Base-by-base conservation (phyloP, 2,329 filamentous ascomycete genomes). In the Fusarium poae region DNA sequence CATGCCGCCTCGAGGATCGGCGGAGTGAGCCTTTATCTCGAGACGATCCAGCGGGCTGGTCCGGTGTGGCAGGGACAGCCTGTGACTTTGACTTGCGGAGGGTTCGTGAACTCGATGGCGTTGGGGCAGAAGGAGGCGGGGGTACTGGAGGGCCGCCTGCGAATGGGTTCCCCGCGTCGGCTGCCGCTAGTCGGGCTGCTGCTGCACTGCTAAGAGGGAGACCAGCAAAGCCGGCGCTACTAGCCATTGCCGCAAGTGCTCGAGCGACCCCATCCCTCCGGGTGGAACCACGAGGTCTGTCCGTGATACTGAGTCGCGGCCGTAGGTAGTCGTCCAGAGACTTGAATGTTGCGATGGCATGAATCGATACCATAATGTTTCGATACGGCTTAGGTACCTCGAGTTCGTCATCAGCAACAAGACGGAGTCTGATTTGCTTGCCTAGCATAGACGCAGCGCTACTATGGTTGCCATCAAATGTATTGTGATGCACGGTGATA, bases 271-370 rank as follows among this genome's bases (percentile, higher is more conserved):
- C 88, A 54, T 88, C 86, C 83, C 91, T 77, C 81, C 91, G 86
- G 30, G 86, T 34, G 18, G 72, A 84, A 12, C 82, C 83, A 43
- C 90, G 86, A 15, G 78, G 76, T 20, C 92, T 88, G 67, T 97
- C 94, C 5, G 92, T 89, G 16, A 96, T 78, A 73, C 86, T 93
- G 62, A 99, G 97, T 64, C 95, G 88, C 10, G 96, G 96, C 37
- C 96, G 90, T 43, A 99, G 85, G 78, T 98, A 99, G 77, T 99
- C 96, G 76, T 98, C 96, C 25, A 99, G 82, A 1, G 95, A 92
- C 78, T 97, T 98, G 83, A 99, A 98, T 0, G 94, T 98, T 4
- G 96, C 95, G 75, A 99, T 98, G 18, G 96, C 96, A 78, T 99
- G 96, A 59, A 99, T 99, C 1, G 94, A 97, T 1, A 99, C 96